These are phyloP conservation scores for Hericium alpestre DNA, from an alignment of 768 basidiomycete genomes.

Conservation along the genomic window DNA sequence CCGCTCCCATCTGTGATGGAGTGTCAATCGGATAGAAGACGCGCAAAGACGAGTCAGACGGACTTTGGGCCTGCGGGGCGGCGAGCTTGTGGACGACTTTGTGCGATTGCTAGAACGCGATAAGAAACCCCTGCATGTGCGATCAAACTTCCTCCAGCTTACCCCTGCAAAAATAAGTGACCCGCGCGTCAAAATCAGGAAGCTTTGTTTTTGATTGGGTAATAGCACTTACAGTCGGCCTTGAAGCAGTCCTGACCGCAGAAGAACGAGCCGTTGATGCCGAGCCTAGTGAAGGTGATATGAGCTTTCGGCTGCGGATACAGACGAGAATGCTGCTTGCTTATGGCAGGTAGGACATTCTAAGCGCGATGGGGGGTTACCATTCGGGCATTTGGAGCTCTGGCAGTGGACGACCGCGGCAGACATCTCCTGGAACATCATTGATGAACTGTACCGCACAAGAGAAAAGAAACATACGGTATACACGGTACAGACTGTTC, in stretches of 20 bases:
- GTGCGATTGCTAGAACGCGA: slow-evolving; percentile 57
- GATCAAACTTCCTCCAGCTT: slow-evolving; percentile 8
- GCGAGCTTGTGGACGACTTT: slow-evolving; percentile 66
- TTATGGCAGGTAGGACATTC: slow-evolving; percentile 94
- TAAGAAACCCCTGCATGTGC: background rate
- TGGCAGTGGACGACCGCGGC: slow-evolving; percentile 45
- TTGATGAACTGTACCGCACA: too few species aligned
- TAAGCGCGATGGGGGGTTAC: slow-evolving; percentile 73
- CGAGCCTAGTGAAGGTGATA: slow-evolving; percentile 38
- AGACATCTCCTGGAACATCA: slow-evolving; percentile 23
- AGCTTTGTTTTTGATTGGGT: background rate
- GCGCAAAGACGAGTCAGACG: too few species aligned
- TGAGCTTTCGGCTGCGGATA: slow-evolving; percentile 8
- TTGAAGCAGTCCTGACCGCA: slow-evolving; percentile 97
- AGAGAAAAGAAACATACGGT: too few species aligned
- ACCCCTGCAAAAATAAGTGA: slow-evolving; percentile 16
- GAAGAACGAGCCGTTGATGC: slow-evolving; percentile 79
- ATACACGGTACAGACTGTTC: too few species aligned
- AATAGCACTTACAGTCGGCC: slow-evolving; percentile 61
- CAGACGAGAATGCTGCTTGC: slow-evolving; percentile 31
- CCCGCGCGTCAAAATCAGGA: too few species aligned
- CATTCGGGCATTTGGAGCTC: slow-evolving; percentile 61
- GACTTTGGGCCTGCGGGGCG: slow-evolving; percentile 14
- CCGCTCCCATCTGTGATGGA: slow-evolving; percentile 39
- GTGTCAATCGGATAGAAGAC: too few species aligned